Conservation (phyloP, 2,329 filamentous ascomycete species). For the Fusarium odoratissimum region DNA sequence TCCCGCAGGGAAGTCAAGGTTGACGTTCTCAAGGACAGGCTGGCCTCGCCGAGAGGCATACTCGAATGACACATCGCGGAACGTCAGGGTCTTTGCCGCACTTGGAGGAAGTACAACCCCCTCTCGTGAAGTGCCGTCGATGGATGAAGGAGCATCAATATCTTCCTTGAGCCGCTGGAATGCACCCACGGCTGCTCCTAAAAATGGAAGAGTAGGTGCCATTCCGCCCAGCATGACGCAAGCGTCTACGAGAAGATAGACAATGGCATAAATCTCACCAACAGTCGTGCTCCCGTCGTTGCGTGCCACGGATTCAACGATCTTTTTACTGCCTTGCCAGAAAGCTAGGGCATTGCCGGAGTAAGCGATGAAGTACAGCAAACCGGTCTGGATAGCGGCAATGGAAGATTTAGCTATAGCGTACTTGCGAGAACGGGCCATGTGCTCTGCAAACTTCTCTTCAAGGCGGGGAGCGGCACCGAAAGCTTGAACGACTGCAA, state of each 20-base stretch:
- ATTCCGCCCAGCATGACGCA: not conserved
- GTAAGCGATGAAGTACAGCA: not conserved
- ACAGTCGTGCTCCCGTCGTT: not conserved
- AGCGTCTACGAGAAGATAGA: not conserved
- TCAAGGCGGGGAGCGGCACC: not conserved
- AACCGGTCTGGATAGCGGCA: not conserved
- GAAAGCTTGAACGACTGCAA: not conserved
- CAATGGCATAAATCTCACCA: not conserved
- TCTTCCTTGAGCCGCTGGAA: not conserved
- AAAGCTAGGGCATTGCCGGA: not conserved
- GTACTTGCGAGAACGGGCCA: not conserved
- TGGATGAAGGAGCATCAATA: not conserved
- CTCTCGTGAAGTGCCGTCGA: not conserved
- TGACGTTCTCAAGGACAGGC: not conserved
- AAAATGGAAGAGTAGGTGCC: not conserved
- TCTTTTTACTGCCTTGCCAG: not conserved
- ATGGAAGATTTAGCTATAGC: not conserved
- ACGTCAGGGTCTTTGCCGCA: not conserved
- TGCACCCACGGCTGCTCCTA: not conserved
- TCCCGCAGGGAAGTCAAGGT: not conserved
- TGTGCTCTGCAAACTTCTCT: not conserved
- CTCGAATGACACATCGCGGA: not conserved
- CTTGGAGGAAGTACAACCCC: not conserved
- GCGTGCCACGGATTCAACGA: not conserved
- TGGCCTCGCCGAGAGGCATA: not conserved